Evolutionary conservation across 2,329 filamentous ascomycete species (phyloP).

Genomic region (Talaromyces sp.): DNA sequence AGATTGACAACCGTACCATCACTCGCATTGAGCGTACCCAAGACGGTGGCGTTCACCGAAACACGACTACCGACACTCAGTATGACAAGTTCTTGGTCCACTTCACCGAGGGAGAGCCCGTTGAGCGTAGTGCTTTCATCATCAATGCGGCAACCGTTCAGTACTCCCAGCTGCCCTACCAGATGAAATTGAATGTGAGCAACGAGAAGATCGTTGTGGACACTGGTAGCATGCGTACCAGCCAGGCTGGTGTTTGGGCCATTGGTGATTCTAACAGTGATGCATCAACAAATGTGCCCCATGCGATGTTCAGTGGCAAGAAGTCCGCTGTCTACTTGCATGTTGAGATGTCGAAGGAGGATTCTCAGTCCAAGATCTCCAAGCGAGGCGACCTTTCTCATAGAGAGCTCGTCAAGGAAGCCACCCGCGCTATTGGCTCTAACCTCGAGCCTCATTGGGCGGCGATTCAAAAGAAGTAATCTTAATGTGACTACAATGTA

Average conservation of each 20-base stretch:
- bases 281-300: slow-evolving; percentile 62
- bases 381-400: slow-evolving; percentile 30
- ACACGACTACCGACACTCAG: slow-evolving; percentile 40
- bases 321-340: slow-evolving; percentile 60
- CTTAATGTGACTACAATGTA: no score
- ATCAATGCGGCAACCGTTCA: slow-evolving; percentile 54
- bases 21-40: slow-evolving; percentile 51
- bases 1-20: slow-evolving; percentile 61
- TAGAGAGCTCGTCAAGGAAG: slow-evolving; percentile 31
- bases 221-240: slow-evolving; percentile 54
- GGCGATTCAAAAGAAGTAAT: background rate
- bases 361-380: slow-evolving; percentile 31
- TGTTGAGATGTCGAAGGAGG: slow-evolving; percentile 39
- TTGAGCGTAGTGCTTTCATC: slow-evolving; percentile 57
- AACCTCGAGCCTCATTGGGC: slow-evolving; percentile 30
- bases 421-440: slow-evolving; percentile 32
- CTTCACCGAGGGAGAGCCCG: slow-evolving; percentile 50
- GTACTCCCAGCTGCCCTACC: slow-evolving; percentile 49
- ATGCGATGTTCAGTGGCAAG: slow-evolving; percentile 64
- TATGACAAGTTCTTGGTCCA: slow-evolving; percentile 60
- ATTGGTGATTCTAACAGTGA: slow-evolving; percentile 64
- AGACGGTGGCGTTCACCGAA: slow-evolving; percentile 32
- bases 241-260: slow-evolving; percentile 58
- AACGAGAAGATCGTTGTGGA: slow-evolving; percentile 51
- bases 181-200: slow-evolving; percentile 53